Base-by-base conservation (phyloP, 2,329 filamentous ascomycete genomes). In the Arachnomyces sp. region DNA sequence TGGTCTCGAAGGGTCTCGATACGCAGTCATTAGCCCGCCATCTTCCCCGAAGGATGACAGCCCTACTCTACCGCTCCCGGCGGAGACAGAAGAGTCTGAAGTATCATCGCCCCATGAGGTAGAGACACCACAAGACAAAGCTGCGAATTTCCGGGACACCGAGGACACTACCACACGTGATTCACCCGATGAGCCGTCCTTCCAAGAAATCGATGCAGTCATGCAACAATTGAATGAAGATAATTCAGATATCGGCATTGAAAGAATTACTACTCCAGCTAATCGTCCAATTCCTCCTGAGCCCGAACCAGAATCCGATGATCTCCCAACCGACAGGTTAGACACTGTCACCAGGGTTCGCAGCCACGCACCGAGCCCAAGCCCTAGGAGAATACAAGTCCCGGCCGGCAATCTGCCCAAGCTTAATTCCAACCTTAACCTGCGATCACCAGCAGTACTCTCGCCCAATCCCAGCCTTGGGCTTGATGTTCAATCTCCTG, bases 131-230 rank as follows among this genome's bases (percentile, higher is more conserved):
- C 13, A n/a, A 11, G 18, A 17, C 15, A 14, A 49, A 25, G 32
- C 44, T 15, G 47, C 51, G 14, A 49, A 53, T 11, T 34, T 30
- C n/a, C 38, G 21, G 9, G 21, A 25, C 9, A 25, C 41, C 9
- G 41, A 46, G 25, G 38, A 51, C 11, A 51, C 51, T 35, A 54
- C 54, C 4, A 55, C 47, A 2, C 44, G 53, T 4, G 61, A 63
- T 15, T 64, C 63, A 1, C 53, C 52, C n/a, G 52, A 66, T 40
- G 60, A 62, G 28, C 21, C 21, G 9, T 25, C 21, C 5, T 25
- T 25, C 21, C 55, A 90, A 50, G 88, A 95, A 56, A 89, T 95
- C 53, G 89, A 95, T 66, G 86, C 84, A 33, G 80, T 95, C 38
- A 95, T 96, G 87, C 78, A 82, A 48, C 83, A 92, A 44, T 75